These are phyloP conservation scores for Karstenula rhodostoma DNA, from an alignment of 2,329 filamentous ascomycete genomes.

Conservation along the genomic window DNA sequence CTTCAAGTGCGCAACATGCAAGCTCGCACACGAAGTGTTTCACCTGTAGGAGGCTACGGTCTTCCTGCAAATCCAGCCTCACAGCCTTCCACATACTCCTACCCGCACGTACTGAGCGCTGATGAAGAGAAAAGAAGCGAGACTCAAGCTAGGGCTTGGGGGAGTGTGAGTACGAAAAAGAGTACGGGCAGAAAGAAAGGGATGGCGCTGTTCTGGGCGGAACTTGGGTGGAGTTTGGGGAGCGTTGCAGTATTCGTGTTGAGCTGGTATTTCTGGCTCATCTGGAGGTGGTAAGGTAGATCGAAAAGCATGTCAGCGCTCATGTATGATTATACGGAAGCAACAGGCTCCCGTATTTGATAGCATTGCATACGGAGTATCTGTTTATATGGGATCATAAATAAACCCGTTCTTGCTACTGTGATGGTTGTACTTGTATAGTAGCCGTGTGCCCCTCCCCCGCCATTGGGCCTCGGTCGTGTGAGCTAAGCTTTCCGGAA, in stretches of 20 bases:
- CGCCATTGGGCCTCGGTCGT: background rate
- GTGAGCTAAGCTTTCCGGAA: constrained; percentile 6
- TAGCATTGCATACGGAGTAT: constrained; percentile 9
- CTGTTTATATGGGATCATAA: background rate
- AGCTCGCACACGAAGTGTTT: constrained; percentile 49
- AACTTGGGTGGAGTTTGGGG: constrained; percentile 69
- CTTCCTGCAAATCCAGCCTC: constrained; percentile 25
- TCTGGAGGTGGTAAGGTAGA: constrained; percentile 64
- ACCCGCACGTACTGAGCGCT: constrained; percentile 44
- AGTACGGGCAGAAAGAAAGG: constrained; percentile 47
- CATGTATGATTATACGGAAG: background rate
- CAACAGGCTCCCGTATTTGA: background rate
- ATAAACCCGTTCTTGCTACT: background rate
- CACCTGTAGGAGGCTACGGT: constrained; percentile 44
- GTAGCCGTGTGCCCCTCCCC: constrained; percentile 2
- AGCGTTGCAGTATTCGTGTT: constrained; percentile 70
- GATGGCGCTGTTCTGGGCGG: constrained; percentile 61
- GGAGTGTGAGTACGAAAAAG: constrained; percentile 36
- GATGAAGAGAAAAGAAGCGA: constrained; percentile 24
- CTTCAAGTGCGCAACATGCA: constrained; percentile 40
- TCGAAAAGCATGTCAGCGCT: background rate
- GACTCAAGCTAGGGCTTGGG: constrained; percentile 42
- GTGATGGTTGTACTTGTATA: background rate
- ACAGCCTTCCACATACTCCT: constrained; percentile 31
- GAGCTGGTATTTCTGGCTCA: constrained; percentile 71